Evolutionary conservation across 306 rosid genomes (phyloP), one percentile per base, ranked within the genome.

Genomic region (Castanea mollissima): DNA sequence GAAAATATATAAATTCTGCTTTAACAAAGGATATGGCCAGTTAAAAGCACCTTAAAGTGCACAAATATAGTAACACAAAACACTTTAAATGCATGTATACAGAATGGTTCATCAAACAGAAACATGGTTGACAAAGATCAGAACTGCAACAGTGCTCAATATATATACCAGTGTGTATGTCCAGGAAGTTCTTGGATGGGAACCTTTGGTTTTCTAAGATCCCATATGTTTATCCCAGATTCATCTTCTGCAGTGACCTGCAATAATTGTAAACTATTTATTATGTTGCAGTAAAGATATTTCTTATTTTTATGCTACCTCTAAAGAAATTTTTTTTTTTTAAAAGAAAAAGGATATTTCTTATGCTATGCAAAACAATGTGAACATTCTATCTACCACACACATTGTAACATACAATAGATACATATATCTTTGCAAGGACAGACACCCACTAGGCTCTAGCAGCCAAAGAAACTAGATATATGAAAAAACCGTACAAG

Each of bases 221-320:
- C 99, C 98, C 99, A 96, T 34, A 91, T 85, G 78, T 81, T 91
- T 75, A 96, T 89, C 74, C 99, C 97, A 74, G 93, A 93, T 84
- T 93, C 98, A 73, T 93, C 92, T 75, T 89, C 97, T 71, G 97
- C 92, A 57, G 96, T 96, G 74, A 93, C 95, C 98, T 95, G 90
- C 73, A 68, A 69, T 78, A 25, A 74, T 23, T 73, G 79, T 15
- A 75, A 63, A 35, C 69, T 83, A 25, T 80, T 70, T 70, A 76
- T 81, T 80, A 65, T 55, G 63, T 51, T 32, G 25, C 25, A 67
- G 51, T 34, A 34, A 34, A 68, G 7, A n/a, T 34, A n/a, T 68
- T 35, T 68, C 51, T 9, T 18, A 19, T 35, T 68, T 13, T 9
- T 18, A 35, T 35, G 52, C 52, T 9, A 68, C 46, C 2, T 41